A percentile compares a stretch with the other conserved stretches of the same genome.
Conservation (phyloP, 805 yeast genomes). For the Suhomyces vadensis region DNA sequence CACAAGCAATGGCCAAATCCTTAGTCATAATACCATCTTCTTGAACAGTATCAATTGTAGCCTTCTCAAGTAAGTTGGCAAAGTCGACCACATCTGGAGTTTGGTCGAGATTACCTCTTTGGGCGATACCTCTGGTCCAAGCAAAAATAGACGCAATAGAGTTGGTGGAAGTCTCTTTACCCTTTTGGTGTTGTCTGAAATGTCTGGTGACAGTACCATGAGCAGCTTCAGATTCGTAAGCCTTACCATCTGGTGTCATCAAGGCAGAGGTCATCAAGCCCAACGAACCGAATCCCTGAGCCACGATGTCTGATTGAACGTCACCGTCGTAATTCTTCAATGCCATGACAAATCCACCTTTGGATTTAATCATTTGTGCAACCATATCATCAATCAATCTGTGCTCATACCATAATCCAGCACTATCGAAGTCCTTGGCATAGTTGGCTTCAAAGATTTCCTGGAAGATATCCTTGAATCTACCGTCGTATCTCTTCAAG, state of each 20-base stretch:
- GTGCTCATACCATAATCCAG: conserved; percentile 73
- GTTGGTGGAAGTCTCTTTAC: conserved; percentile 81
- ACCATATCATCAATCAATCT: conserved; percentile 87
- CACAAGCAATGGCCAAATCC: conserved; percentile 74
- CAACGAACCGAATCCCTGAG: conserved; percentile 83
- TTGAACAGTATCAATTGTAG: conserved; percentile 72
- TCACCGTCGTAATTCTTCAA: conserved; percentile 86
- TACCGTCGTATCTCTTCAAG: conserved; percentile 78
- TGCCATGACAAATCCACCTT: conserved; percentile 80
- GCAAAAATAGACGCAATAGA: conserved; percentile 85
- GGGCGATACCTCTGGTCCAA: conserved; percentile 82
- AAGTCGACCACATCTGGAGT: conserved; percentile 72
- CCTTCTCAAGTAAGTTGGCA: conserved; percentile 63
- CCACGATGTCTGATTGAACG: conserved; percentile 82
- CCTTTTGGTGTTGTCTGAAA: conserved; percentile 77
- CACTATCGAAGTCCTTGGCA: conserved; percentile 55
- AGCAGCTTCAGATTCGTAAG: conserved; percentile 86
- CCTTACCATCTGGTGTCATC: conserved; percentile 81
- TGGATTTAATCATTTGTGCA: conserved; percentile 83
- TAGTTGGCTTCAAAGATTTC: conserved; percentile 61
- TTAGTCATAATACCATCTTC: conserved; percentile 79
- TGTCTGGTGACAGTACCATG: conserved; percentile 90
- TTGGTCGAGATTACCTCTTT: conserved; percentile 74
- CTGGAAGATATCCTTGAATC: conserved; percentile 79
- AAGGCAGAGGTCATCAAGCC: conserved; percentile 84